These are phyloP conservation scores for Cladosporium sp. DNA, from an alignment of 2,329 filamentous ascomycete species.

Conservation along the genomic window DNA sequence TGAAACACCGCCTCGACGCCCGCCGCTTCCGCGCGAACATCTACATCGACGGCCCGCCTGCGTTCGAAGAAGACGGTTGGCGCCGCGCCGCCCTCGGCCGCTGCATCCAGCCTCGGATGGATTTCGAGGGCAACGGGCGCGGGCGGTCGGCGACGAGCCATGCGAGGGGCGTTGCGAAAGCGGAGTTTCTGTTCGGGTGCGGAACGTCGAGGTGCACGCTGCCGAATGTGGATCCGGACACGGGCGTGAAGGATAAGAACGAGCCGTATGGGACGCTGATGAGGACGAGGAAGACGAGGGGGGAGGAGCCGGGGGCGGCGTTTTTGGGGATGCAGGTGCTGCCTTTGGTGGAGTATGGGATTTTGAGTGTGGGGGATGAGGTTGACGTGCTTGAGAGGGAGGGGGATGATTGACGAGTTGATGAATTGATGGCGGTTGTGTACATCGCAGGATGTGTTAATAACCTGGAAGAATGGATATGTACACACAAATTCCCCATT, in stretches of 20 bases:
- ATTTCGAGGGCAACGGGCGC: background rate
- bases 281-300: conserved; percentile 24
- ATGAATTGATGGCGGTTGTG: too few relatives aligned
- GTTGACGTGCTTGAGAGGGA: conserved; percentile 25
- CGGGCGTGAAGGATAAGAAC: conserved; percentile 38
- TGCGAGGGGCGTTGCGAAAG: conserved; percentile 17
- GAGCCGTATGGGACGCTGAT: conserved; percentile 28
- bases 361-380: conserved; percentile 26
- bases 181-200: conserved; percentile 51
- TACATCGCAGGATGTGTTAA: too few relatives aligned
- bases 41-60: conserved; percentile 56
- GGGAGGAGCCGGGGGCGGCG: conserved; percentile 20
- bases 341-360: conserved; percentile 24
- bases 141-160: background rate
- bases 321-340: conserved; percentile 30
- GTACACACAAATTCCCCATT: too few relatives aligned
- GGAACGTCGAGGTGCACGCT: conserved; percentile 65
- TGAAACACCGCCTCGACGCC: conserved; percentile 48
- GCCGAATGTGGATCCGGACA: conserved; percentile 62
- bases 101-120: conserved; percentile 11
- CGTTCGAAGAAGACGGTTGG: conserved; percentile 68
- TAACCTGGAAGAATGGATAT: too few relatives aligned
- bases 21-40: conserved; percentile 67
- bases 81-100: conserved; percentile 50
- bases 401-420: too few relatives aligned